phyloP scores from a whole-genome alignment of 1,284 basidiomycete genomes.

The Wallemia hederae region DNA sequence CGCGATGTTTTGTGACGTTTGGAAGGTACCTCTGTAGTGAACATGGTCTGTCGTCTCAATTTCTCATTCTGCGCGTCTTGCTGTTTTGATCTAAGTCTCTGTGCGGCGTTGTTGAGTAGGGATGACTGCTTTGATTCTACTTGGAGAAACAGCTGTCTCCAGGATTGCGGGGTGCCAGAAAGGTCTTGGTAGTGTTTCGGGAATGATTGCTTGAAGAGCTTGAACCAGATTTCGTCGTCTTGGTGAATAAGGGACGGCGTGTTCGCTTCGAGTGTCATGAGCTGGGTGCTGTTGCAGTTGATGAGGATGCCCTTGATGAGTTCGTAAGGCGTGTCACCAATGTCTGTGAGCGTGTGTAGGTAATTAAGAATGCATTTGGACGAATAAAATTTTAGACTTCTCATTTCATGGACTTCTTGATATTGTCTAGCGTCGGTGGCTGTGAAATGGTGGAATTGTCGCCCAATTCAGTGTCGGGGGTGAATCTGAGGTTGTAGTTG shows the following conservation, averaged over 20 bases:
- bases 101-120: not conserved
- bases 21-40: too few species aligned
- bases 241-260: not conserved
- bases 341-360: not conserved
- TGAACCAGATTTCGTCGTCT: not conserved
- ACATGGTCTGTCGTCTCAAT: not conserved
- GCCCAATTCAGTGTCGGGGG: not conserved
- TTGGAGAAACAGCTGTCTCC: not conserved
- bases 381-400: not conserved
- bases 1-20: too few species aligned
- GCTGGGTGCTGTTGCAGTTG: not conserved
- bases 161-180: not conserved
- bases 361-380: not conserved
- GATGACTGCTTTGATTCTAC: not conserved
- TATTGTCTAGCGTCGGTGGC: not conserved
- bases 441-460: not conserved
- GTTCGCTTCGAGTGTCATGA: not conserved
- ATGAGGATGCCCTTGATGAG: not conserved
- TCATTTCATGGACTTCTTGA: not conserved
- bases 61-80: not conserved
- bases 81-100: not conserved
- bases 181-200: not conserved
- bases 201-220: not conserved
- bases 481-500: not conserved
- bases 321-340: not conserved